A percentile compares a stretch with the other conserved stretches of the same genome.
Evolutionary conservation across 1,139 yeast genomes (phyloP).

Genomic region (Blastobotrys malaysiensis): DNA sequence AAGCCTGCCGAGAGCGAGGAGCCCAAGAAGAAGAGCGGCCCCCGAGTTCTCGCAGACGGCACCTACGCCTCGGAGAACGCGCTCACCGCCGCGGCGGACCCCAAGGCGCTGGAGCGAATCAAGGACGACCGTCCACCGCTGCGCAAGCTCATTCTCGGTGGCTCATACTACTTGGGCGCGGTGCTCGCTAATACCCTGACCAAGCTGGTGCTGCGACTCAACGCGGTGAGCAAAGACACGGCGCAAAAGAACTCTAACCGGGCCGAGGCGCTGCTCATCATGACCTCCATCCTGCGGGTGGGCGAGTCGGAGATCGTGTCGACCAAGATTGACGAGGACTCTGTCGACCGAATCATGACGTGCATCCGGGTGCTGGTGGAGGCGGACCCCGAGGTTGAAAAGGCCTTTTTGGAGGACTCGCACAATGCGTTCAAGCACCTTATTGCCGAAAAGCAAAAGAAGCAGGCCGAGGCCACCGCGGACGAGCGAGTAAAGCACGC

Average conservation of each 20-base stretch:
- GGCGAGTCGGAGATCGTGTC: conserved; percentile 77
- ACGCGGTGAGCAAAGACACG: conserved; percentile 48
- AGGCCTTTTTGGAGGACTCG: conserved; percentile 83
- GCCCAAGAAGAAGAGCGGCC: conserved; percentile 49
- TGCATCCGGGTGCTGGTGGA: conserved; percentile 76
- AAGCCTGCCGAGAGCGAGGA: conserved; percentile 26
- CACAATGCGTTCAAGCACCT: conserved; percentile 73
- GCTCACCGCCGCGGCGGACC: conserved; percentile 41
- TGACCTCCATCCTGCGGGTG: conserved; percentile 86
- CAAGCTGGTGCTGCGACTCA: conserved; percentile 77
- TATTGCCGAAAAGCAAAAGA: conserved; percentile 45
- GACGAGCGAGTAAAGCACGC: conserved; percentile 60
- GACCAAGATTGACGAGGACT: conserved; percentile 88
- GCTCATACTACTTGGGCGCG: conserved; percentile 88
- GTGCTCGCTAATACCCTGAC: conserved; percentile 85
- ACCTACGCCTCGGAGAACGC: conserved; percentile 97
- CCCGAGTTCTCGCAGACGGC: conserved; percentile 93
- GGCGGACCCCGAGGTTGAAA: conserved; percentile 47
- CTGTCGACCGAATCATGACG: conserved; percentile 82
- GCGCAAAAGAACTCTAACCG: conserved; percentile 70
- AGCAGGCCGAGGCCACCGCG: conserved; percentile 55
- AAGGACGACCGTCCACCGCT: conserved; percentile 55
- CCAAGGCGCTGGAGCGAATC: conserved; percentile 31
- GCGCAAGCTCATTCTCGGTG: conserved; percentile 74
- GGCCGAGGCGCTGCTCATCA: conserved; percentile 89